These are phyloP conservation scores for Termitomyces sp. DNA, from an alignment of 768 basidiomycete genomes.

Conservation along the genomic window DNA sequence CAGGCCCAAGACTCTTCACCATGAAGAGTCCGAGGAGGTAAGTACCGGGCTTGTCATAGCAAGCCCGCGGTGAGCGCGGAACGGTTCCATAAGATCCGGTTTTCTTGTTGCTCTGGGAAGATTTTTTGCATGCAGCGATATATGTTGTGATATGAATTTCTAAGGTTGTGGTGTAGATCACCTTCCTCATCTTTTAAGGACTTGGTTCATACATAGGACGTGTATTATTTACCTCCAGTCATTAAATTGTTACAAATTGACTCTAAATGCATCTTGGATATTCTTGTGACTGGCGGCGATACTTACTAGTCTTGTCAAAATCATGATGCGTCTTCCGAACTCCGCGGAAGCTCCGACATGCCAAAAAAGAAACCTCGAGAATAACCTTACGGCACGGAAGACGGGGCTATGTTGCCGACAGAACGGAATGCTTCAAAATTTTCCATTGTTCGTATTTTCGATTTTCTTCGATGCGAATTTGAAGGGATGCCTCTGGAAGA, in stretches of 20 bases:
- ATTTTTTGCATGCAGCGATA: neutral
- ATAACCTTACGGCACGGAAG: neutral
- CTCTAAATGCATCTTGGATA: neutral
- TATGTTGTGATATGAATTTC: neutral
- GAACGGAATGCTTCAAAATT: neutral
- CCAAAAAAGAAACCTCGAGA: neutral
- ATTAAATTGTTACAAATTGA: neutral
- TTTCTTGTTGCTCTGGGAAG: neutral
- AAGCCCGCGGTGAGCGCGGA: constrained; percentile 1
- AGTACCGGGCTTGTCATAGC: neutral
- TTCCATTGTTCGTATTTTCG: neutral
- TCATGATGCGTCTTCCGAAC: neutral
- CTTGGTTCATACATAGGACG: neutral
- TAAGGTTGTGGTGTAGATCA: neutral
- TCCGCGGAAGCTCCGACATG: neutral
- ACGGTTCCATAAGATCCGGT: neutral
- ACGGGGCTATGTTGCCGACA: neutral
- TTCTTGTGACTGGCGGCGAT: neutral
- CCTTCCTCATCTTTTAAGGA: neutral
- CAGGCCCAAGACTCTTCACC: neutral
- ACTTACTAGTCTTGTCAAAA: too few relatives aligned
- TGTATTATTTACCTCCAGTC: neutral
- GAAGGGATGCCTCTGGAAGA: neutral
- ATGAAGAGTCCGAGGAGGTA: neutral
- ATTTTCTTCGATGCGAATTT: neutral